Base-by-base conservation (phyloP, 345 rosid genomes). In the Noccaea bulbosa region DNA sequence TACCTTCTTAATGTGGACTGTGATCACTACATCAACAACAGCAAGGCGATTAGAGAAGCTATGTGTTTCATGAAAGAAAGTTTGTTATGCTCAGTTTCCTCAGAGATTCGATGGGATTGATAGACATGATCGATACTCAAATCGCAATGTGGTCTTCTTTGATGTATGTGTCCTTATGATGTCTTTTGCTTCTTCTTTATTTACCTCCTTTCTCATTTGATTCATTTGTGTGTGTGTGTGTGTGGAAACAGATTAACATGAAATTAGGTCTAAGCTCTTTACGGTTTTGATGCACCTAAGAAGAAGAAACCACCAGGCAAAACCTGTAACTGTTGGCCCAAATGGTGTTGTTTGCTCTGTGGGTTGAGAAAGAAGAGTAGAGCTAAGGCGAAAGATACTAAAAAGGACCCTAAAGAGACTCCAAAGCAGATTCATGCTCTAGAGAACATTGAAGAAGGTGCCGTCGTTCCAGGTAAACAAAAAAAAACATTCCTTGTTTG, bases 41-140 rank as follows among this genome's bases (percentile, higher is more conserved):
- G 98, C 84, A 88, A 83, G 72, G 97, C 98, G 10, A 84, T 93
- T 39, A 79, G 98, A 66, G 98, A 93, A 81, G 87, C 97, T 0
- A 93, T 93, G 98, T 93, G 98, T 78, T 93, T 93, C 83, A 78
- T 93, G 98, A 67, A 93, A 93, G 81, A 88, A 87, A 77, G 87
- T 93, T 67, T 93, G 98, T 81, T 93, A 93, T 59, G 98, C 90
- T 70, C 98, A 93, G 80, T 93, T 93, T 79, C 98, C 98, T 47
- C 98, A 93, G 78, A 84, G 98, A 76, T 93, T 93, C 60, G 98
- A 93, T 40, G 98, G 98, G 46, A 93, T 93, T 75, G 98, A 93
- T 87, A 87, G 92, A 35, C 96, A 93, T 53, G 98, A 93, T 84
- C 68, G 98, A 78, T 93, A 93, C 83, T 93, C 98, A 24, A 93